Conservation (phyloP, 345 rosid genomes). For the Dipteronia sinensis region DNA sequence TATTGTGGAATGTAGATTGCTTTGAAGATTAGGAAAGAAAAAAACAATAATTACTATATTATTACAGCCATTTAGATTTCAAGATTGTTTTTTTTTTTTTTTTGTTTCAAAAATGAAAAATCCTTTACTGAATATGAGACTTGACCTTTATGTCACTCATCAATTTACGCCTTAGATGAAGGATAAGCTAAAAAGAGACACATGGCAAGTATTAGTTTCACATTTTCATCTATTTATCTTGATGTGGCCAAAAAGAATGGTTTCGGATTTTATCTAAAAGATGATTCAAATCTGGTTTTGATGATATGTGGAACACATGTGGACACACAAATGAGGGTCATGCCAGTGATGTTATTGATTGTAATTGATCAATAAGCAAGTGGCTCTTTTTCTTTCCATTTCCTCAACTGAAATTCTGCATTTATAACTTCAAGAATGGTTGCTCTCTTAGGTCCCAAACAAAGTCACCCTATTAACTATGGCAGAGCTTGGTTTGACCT, state of each 20-base stretch:
- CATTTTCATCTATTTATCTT: background rate
- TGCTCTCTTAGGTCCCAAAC: background rate
- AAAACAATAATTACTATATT: too few relatives aligned
- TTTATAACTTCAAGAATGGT: conserved; percentile 7
- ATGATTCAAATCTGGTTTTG: background rate
- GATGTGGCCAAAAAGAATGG: too few relatives aligned
- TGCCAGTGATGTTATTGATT: background rate
- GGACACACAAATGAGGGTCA: background rate
- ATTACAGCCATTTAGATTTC: too few relatives aligned
- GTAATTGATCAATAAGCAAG: conserved; percentile 6
- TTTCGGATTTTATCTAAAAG: background rate
- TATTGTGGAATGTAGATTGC: background rate
- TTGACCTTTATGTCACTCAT: background rate
- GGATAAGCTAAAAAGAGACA: background rate
- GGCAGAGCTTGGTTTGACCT: background rate
- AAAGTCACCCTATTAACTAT: background rate
- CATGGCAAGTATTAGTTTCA: background rate
- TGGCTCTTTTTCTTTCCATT: background rate
- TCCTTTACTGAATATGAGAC: too few relatives aligned
- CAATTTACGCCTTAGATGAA: background rate
- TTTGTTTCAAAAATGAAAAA: too few relatives aligned
- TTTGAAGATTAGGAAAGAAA: too few relatives aligned
- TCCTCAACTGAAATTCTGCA: background rate
- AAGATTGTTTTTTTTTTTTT: too few relatives aligned
- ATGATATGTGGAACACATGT: background rate